These are phyloP conservation scores for Chlorella sorokiniana DNA, from an alignment of 139 green algal genomes.

Conservation along the genomic window DNA sequence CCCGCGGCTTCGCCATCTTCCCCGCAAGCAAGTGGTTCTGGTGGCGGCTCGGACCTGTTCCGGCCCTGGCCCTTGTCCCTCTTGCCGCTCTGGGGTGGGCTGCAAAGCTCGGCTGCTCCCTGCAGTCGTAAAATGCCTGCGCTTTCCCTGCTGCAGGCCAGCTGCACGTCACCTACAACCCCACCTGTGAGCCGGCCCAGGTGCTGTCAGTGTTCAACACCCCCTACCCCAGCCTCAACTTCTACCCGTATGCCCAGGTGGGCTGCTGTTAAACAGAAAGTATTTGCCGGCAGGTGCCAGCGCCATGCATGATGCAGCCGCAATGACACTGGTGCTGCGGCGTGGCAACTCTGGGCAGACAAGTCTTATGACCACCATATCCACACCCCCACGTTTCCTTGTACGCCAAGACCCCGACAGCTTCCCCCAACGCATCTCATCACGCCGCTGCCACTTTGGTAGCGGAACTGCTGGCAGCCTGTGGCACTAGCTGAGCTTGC, in stretches of 20 bases:
- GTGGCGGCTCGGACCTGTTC: background rate
- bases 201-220: background rate
- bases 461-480: too few species aligned
- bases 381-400: too few species aligned
- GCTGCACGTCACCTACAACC: constrained; percentile 13
- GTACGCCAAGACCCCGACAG: too few species aligned
- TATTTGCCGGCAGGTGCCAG: background rate
- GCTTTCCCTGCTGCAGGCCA: background rate
- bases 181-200: background rate
- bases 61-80: background rate
- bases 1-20: constrained; percentile 2
- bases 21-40: background rate
- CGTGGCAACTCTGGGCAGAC: too few species aligned
- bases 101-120: background rate
- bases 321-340: too few species aligned
- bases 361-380: too few species aligned
- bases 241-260: constrained; percentile 4
- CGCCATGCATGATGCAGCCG: background rate
- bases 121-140: background rate
- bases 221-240: background rate
- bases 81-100: background rate
- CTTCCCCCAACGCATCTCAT: too few species aligned
- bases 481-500: background rate
- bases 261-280: too few species aligned
- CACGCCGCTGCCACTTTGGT: too few species aligned